Evolutionary conservation across 257 asterid genomes (phyloP), one percentile per base, ranked within the genome.

Genomic region (Plantago elongata): DNA sequence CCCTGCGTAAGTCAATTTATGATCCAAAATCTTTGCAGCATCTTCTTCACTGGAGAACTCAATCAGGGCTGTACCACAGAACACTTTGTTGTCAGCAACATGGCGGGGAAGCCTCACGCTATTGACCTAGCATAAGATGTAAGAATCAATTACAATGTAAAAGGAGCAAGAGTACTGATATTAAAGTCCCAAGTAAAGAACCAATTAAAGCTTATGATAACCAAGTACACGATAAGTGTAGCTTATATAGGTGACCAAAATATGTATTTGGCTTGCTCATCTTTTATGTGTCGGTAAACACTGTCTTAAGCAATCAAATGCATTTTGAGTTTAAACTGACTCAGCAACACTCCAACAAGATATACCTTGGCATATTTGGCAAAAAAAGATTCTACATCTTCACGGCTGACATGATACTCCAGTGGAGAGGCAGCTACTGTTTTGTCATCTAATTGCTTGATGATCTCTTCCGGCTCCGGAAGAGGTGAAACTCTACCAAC

Each of bases 31-130:
- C 9, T 69, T 79, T 57, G 77, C 71, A 52, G 87, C 94, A 77
- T 87, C 97, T 68, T 87, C 96, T 63, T 82, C 97, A 52, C 74
- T 82, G 7, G 99, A 85, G 73, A 93, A 89, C 74, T 93, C 97
- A 67, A 93, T 60, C 63, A 93, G 73, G 13, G 99, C 97, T 17
- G 96, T 89, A 45, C 99, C 99, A 30, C 90, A 83, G 30, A 87
- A 83, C 77, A 82, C 52, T 77, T 84, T 85, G 61, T 76, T 93
- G 72, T 89, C 95, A 62, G 94, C 87, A 72, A 82, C 96, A 79
- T 87, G 99, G 9, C 94, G 97, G 49, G 96, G 99, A 50, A 89
- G 78, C 86, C 99, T 82, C 82, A 93, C 99, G 72, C 99, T 93
- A 67, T 83, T 93, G 67, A 93, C 99, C 99, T 93, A 57, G 72